Base-by-base conservation (phyloP, 768 basidiomycete species). In the Lactarius psammicola region DNA sequence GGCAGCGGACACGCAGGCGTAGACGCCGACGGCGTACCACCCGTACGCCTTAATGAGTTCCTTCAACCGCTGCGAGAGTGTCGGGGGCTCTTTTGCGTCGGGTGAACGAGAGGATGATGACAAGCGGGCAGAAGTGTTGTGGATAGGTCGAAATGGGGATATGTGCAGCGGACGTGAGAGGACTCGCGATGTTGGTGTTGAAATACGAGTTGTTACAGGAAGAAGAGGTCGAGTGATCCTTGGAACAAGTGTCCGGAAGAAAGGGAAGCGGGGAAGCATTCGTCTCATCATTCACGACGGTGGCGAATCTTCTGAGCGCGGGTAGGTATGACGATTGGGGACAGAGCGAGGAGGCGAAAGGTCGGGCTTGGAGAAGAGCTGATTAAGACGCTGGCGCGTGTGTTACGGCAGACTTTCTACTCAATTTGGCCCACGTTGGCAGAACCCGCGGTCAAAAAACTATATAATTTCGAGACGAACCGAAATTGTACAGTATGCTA, bases 1-100 rank as follows among this genome's bases (percentile, higher is more conserved):
- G 74, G 95, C 73, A 8, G 80, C 79, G 49, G 85, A 84, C 62
- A 98, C 74, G 58, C 88, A 73, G 68, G 88, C 53, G 80, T 99
- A 99, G 30, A 98, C 87, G 36, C 91, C 95, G 33, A 98, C 82
- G 23, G 97, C 94, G 74, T 95, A 96, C 92, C 92, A 94, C 34
- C 96, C 96, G 74, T 98, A 97, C 4, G 90, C 85, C 74, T 90
- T 95, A 65, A 95, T 88, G 64, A 98, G 88, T 70, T 85, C 82
- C 73, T 88, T 93, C 28, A 95, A 79, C 23, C 87, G 84, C 74
- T 89, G 84, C 1, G 89, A 85, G 63, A 93, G 79, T 0, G 87
- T 77, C 3, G 83, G 78, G 30, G 84, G 79, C 9, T 84, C 84
- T 1, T 81, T 75, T 10, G 62, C 51, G 34, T 58, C 57, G 67